These are phyloP conservation scores for Cryomyces minteri DNA, from an alignment of 495 filamentous ascomycete genomes.

Conservation along the genomic window DNA sequence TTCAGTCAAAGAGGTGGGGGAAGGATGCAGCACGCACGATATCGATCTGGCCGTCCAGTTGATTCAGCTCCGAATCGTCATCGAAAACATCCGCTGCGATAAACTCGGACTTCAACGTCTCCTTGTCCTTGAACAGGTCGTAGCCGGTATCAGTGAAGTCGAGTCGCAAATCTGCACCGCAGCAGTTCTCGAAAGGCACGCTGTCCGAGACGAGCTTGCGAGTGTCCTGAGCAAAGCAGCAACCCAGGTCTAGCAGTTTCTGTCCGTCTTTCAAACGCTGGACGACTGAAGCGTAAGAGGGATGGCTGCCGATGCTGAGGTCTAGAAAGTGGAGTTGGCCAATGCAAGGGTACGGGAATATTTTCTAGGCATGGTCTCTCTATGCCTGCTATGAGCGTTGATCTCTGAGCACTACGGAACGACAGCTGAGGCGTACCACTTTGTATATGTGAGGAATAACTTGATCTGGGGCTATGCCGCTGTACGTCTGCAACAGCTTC, in stretches of 20 bases:
- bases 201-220: constrained; percentile 12
- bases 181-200: constrained; percentile 13
- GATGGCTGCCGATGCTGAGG: constrained; percentile 4
- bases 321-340: constrained; percentile 10
- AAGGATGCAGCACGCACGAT: constrained; percentile 36
- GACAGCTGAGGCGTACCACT: constrained; percentile 2
- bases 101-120: constrained; percentile 27
- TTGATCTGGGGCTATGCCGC: constrained; percentile 5
- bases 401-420: neutral
- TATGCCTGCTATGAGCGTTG: neutral
- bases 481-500: constrained; percentile 5
- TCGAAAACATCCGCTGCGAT: constrained; percentile 34
- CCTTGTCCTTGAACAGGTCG: constrained; percentile 27
- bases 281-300: constrained; percentile 7
- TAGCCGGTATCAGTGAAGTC: constrained; percentile 29
- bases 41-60: constrained; percentile 29
- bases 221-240: constrained; percentile 11
- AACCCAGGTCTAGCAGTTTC: constrained; percentile 11
- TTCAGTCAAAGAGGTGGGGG: constrained; percentile 40
- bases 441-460: constrained; percentile 3
- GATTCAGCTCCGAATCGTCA: constrained; percentile 14
- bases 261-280: constrained; percentile 6
- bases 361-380: constrained; percentile 6
- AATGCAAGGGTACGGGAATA: constrained; percentile 11
- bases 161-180: constrained; percentile 22